These are phyloP conservation scores for Colletotrichum tamarilloi DNA, from an alignment of 2,329 filamentous ascomycete genomes.

Conservation along the genomic window DNA sequence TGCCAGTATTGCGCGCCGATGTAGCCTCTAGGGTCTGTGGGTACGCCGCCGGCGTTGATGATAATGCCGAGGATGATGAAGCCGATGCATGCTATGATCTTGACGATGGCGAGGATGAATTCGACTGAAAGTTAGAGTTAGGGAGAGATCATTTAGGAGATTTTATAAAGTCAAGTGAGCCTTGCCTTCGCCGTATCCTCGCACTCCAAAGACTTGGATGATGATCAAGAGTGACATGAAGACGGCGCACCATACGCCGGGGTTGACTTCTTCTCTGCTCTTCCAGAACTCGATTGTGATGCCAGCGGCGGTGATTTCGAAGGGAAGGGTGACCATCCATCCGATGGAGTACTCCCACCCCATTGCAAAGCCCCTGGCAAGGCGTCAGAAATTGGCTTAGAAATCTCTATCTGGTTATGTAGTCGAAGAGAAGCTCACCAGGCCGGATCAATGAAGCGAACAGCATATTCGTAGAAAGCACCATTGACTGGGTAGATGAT, in stretches of 20 bases:
- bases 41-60: slow-evolving; percentile 37
- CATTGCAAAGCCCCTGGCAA: slow-evolving; percentile 60
- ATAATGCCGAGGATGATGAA: slow-evolving; percentile 38
- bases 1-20: slow-evolving; percentile 39
- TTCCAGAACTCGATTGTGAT: slow-evolving; percentile 77
- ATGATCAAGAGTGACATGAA: slow-evolving; percentile 55
- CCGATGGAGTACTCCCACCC: slow-evolving; percentile 66
- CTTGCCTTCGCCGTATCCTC: slow-evolving; percentile 60
- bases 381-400: slow-evolving; percentile 28
- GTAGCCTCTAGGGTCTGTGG: slow-evolving; percentile 35
- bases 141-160: no score
- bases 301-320: slow-evolving; percentile 78
- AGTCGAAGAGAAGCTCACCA: slow-evolving; percentile 47
- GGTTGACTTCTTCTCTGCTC: slow-evolving; percentile 54
- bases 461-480: slow-evolving; percentile 71
- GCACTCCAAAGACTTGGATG: slow-evolving; percentile 60
- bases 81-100: slow-evolving; percentile 50
- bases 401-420: background rate
- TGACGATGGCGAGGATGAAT: slow-evolving; percentile 67
- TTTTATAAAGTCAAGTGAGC: no score
- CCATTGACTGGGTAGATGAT: slow-evolving; percentile 72
- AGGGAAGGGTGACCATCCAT: slow-evolving; percentile 77
- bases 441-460: slow-evolving; percentile 71
- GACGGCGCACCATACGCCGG: slow-evolving; percentile 66
- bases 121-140: slow-evolving; percentile 52